Conservation (phyloP, 257 asterid species). For the Gynochthodes officinalis region DNA sequence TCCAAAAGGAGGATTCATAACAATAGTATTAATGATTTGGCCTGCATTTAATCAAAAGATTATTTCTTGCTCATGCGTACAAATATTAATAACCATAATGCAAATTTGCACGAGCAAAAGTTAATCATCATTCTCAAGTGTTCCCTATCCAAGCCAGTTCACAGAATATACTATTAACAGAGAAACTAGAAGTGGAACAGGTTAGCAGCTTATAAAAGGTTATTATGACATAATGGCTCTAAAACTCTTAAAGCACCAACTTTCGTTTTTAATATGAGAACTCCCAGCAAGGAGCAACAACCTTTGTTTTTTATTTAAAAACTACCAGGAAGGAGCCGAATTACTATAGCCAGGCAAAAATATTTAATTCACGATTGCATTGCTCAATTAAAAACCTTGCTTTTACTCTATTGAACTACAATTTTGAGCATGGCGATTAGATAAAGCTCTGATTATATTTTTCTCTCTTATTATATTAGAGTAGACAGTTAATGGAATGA, state of each 20-base stretch:
- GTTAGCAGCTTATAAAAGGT: neutral
- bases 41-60: conserved; percentile 34
- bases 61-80: neutral
- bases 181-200: neutral
- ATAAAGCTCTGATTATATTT: neutral
- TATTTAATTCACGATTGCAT: neutral
- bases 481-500: neutral
- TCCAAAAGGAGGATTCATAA: conserved; percentile 99
- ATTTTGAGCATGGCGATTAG: neutral
- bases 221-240: neutral
- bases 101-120: neutral
- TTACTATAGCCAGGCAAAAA: neutral
- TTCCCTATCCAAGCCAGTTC: neutral
- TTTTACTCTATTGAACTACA: neutral
- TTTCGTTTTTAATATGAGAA: neutral
- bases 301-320: neutral
- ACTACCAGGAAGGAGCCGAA: neutral
- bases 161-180: neutral
- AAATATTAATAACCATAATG: neutral
- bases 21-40: conserved; percentile 64
- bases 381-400: neutral
- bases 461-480: neutral
- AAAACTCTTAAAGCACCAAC: neutral
- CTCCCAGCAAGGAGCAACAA: neutral
- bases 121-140: neutral